A percentile compares a stretch with the other conserved stretches of the same genome.
phyloP scores from a whole-genome alignment of 2,329 filamentous ascomycete genomes.

The Acephala macrosclerotiorum region DNA sequence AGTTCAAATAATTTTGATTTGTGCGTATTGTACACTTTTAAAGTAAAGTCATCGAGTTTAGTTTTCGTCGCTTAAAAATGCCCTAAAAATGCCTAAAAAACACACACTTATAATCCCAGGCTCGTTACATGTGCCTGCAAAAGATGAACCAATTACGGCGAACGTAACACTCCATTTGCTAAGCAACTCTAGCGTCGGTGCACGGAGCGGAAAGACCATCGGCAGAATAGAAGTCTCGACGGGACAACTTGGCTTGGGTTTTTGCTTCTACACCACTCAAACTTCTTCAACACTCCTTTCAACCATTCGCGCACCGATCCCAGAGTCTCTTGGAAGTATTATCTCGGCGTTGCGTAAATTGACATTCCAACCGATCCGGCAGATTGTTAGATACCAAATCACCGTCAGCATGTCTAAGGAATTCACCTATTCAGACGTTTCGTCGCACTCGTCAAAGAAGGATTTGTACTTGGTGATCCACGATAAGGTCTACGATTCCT shows the following conservation, averaged over 20 bases:
- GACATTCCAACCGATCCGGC: not conserved
- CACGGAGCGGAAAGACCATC: not conserved
- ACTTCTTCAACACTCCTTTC: conserved; percentile 8
- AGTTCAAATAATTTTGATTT: no score
- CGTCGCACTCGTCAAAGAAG: conserved; percentile 90
- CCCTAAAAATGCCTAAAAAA: no score
- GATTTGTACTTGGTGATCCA: conserved; percentile 91
- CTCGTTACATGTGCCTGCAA: not conserved
- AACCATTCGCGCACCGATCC: not conserved
- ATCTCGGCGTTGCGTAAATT: not conserved
- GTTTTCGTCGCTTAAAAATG: no score
- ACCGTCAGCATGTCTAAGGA: conserved; percentile 58
- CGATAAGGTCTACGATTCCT: conserved; percentile 93
- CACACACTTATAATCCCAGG: no score
- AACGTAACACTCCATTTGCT: not conserved
- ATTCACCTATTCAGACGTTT: conserved; percentile 82
- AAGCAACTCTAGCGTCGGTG: not conserved
- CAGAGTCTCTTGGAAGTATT: not conserved
- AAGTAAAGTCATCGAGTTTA: no score
- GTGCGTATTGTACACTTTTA: no score
- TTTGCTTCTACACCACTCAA: not conserved
- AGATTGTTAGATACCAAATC: conserved; percentile 3
- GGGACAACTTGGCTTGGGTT: not conserved
- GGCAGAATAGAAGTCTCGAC: conserved; percentile 6
- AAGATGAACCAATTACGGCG: not conserved